Base-by-base conservation (phyloP, 441 rosid species). In the Euphorbia celastroides region DNA sequence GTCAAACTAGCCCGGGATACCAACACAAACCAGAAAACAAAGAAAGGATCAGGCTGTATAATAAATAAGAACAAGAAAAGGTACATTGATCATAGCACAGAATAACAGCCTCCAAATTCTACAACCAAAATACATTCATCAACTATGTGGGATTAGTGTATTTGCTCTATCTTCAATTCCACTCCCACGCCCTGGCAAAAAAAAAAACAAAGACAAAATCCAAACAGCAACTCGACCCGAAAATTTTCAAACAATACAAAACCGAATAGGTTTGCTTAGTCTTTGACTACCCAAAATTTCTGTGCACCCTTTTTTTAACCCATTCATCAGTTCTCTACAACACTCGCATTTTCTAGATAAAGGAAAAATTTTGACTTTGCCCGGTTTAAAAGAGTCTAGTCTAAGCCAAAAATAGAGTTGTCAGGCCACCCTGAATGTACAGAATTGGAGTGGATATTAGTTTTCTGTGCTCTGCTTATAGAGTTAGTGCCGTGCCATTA, bases 371-470 rank as follows among this genome's bases (percentile, higher is more conserved):
- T 65, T 51, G 44, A 67, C 70, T 75, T 67, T 66, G 74, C 81
- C 78, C 75, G 42, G 11, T 36, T 6, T 36, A 36, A n/a, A n/a
- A n/a, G 42, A 36, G 42, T 66, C 14, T 69, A 72, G 82, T 75
- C 80, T 79, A 77, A 64, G 74, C 84, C 76, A 74, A 74, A 73
- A 80, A 68, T 59, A 46, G 70, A 66, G 34, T 63, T 64, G 73
- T 72, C 77, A 68, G 70, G 75, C 70, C 88, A 75, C 79, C 91
- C 84, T 78, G 78, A 75, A 77, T 75, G 38, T 80, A 82, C 82
- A 78, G 75, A 74, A 77, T 58, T 68, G 79, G 82, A 84, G 81
- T 78, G 76, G 79, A 75, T 56, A 64, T 71, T n/a, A 65, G 68
- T 60, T 58, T 60, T 59, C 59, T 70, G 66, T 75, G 75, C 70